phyloP scores from a whole-genome alignment of 495 filamentous ascomycete species.

The Annulohypoxylon nitens region DNA sequence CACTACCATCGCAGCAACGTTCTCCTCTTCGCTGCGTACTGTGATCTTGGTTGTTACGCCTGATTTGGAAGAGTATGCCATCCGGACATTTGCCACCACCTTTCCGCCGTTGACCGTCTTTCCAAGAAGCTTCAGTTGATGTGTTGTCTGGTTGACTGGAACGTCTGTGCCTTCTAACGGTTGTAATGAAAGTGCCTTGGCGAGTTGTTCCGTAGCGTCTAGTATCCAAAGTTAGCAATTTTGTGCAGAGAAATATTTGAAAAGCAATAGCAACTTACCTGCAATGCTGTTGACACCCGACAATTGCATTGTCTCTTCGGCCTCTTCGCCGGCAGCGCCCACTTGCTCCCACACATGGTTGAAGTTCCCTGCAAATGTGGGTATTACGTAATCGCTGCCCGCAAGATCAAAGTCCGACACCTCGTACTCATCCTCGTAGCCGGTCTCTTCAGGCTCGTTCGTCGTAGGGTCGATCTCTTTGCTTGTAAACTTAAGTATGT shows the following conservation, averaged over 20 bases:
- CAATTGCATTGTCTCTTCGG: slow-evolving; percentile 91
- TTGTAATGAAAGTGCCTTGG: slow-evolving; percentile 88
- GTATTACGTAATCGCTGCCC: slow-evolving; percentile 93
- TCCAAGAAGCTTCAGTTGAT: slow-evolving; percentile 94
- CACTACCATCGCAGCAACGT: slow-evolving; percentile 85
- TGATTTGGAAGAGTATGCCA: slow-evolving; percentile 92
- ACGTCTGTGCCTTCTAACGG: slow-evolving; percentile 95
- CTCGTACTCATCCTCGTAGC: slow-evolving; percentile 98
- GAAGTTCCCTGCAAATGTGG: slow-evolving; percentile 93
- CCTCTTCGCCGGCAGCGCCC: slow-evolving; percentile 87
- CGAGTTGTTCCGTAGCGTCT: slow-evolving; percentile 96
- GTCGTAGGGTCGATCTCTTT: slow-evolving; percentile 98
- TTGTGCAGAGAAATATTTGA: not conserved
- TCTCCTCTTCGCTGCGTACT: slow-evolving; percentile 90
- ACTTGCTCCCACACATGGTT: slow-evolving; percentile 98
- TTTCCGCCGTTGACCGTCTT: slow-evolving; percentile 93
- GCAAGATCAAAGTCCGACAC: slow-evolving; percentile 93
- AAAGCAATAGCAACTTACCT: slow-evolving; percentile 76
- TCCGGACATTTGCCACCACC: slow-evolving; percentile 87
- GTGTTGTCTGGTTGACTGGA: slow-evolving; percentile 85
- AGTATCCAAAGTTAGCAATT: slow-evolving; percentile 55
- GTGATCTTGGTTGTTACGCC: slow-evolving; percentile 96
- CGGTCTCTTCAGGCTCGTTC: slow-evolving; percentile 87
- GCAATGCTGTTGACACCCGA: slow-evolving; percentile 91
- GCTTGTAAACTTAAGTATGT: slow-evolving; percentile 94